These are phyloP conservation scores for Stachybotrys chartarum DNA, from an alignment of 2,329 filamentous ascomycete genomes.

Conservation along the genomic window DNA sequence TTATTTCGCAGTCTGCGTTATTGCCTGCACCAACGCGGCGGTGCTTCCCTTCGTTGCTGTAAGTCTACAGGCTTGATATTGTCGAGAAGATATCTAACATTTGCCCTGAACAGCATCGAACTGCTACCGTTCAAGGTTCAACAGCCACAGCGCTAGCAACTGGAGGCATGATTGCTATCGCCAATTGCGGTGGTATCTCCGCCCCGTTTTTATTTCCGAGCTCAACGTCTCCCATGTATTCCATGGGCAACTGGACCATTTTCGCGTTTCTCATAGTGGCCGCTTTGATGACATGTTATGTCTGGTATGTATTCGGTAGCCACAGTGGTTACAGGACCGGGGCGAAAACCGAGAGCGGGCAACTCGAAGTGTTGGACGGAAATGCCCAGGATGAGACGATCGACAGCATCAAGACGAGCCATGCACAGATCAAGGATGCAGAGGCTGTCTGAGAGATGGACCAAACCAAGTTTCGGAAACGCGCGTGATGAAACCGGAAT, in stretches of 20 bases:
- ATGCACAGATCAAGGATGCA: conserved; percentile 6
- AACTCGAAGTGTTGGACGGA: conserved; percentile 14
- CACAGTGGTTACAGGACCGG: conserved; percentile 22
- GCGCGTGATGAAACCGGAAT: no score
- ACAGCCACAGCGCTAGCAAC: conserved; percentile 24
- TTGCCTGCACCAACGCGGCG: conserved; percentile 24
- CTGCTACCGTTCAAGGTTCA: conserved; percentile 22
- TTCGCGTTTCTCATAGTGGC: conserved; percentile 20
- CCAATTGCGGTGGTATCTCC: conserved; percentile 24
- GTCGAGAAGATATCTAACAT: neutral
- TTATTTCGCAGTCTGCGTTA: conserved; percentile 22
- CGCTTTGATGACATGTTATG: conserved; percentile 15
- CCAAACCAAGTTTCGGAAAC: no score
- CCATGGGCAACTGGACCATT: conserved; percentile 26
- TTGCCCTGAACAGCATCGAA: conserved; percentile 16
- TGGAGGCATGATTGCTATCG: conserved; percentile 25
- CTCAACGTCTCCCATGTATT: conserved; percentile 20
- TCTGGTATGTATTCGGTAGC: conserved; percentile 22
- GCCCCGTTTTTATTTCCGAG: conserved; percentile 25
- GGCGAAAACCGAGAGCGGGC: conserved; percentile 8
- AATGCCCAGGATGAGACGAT: conserved; percentile 9
- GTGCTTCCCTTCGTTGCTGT: conserved; percentile 24
- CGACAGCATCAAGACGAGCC: conserved; percentile 10
- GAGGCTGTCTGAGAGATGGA: no score
- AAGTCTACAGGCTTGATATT: conserved; percentile 6